Percentiles rank a stretch among this genome's conserved stretches.
Evolutionary conservation across 768 basidiomycete species (phyloP).

Genomic region (Russula ochroleuca): DNA sequence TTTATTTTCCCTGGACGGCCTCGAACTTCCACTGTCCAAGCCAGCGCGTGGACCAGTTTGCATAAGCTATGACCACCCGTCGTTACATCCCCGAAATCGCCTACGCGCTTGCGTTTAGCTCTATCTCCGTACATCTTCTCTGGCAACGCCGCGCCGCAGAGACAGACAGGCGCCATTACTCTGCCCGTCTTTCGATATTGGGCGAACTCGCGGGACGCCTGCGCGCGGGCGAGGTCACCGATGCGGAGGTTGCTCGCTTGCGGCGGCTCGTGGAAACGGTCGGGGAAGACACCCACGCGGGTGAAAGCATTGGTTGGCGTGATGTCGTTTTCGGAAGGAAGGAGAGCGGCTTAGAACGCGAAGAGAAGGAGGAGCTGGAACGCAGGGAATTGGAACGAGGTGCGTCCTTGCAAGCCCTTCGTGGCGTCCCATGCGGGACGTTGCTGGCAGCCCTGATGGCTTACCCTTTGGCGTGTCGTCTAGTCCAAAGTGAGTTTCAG

Average conservation of each 20-base stretch:
- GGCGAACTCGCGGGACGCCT: slow-evolving; percentile 54
- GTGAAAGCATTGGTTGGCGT: slow-evolving; percentile 21
- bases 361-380: slow-evolving; percentile 22
- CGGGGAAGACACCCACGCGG: slow-evolving; percentile 20
- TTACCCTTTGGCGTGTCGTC: background rate
- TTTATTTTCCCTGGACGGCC: background rate
- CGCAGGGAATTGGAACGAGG: slow-evolving; percentile 19
- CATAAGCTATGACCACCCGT: slow-evolving; percentile 2
- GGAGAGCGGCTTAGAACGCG: slow-evolving; percentile 19
- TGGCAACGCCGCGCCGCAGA: slow-evolving; percentile 46
- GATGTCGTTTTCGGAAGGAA: slow-evolving; percentile 23
- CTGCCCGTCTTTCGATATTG: slow-evolving; percentile 60
- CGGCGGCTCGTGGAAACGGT: slow-evolving; percentile 47
- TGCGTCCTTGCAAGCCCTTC: background rate
- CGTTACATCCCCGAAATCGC: slow-evolving; percentile 60
- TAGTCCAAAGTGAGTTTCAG: slow-evolving; percentile 13
- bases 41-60: background rate
- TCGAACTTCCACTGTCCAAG: background rate
- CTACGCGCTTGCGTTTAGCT: slow-evolving; percentile 61
- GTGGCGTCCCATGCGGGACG: no score
- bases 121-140: slow-evolving; percentile 63
- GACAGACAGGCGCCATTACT: slow-evolving; percentile 50
- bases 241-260: slow-evolving; percentile 51
- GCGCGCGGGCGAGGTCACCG: slow-evolving; percentile 43
- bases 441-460: background rate